These are phyloP conservation scores for Hymenoscyphus fructigenus DNA, from an alignment of 2,329 filamentous ascomycete species.

Conservation along the genomic window DNA sequence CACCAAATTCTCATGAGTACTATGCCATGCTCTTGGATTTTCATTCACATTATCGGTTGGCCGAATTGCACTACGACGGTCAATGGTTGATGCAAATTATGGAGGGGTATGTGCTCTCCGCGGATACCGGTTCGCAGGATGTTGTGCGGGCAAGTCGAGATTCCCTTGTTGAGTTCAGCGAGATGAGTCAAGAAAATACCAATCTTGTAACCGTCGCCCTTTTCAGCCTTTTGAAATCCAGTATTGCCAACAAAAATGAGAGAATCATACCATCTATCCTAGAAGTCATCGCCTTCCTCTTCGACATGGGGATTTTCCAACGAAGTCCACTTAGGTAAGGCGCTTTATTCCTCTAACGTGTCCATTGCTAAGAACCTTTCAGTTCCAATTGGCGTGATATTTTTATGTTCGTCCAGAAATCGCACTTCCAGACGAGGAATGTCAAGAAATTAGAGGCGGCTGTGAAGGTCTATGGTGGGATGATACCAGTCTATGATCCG, in stretches of 20 bases:
- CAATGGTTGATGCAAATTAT: conserved; percentile 56
- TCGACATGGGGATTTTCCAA: conserved; percentile 59
- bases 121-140: conserved; percentile 75
- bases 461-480: conserved; percentile 72
- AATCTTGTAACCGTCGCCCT: conserved; percentile 52
- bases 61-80: not conserved
- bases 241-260: conserved; percentile 52
- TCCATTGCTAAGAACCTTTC: not conserved
- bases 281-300: conserved; percentile 74
- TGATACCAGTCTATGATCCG: conserved; percentile 47
- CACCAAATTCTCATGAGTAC: conserved; percentile 1
- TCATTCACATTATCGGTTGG: not conserved
- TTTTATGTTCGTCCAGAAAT: conserved; percentile 71
- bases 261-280: conserved; percentile 72
- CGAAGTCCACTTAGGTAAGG: conserved; percentile 35
- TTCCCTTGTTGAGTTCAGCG: conserved; percentile 59
- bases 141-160: conserved; percentile 67
- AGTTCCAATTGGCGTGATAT: conserved; percentile 53
- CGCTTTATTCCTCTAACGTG: not conserved
- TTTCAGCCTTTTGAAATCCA: conserved; percentile 51
- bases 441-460: conserved; percentile 80
- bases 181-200: conserved; percentile 9
- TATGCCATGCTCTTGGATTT: conserved; percentile 2
- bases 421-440: conserved; percentile 80
- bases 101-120: conserved; percentile 68